These are phyloP conservation scores for Hericium coralloides DNA, from an alignment of 768 basidiomycete genomes.

Conservation along the genomic window DNA sequence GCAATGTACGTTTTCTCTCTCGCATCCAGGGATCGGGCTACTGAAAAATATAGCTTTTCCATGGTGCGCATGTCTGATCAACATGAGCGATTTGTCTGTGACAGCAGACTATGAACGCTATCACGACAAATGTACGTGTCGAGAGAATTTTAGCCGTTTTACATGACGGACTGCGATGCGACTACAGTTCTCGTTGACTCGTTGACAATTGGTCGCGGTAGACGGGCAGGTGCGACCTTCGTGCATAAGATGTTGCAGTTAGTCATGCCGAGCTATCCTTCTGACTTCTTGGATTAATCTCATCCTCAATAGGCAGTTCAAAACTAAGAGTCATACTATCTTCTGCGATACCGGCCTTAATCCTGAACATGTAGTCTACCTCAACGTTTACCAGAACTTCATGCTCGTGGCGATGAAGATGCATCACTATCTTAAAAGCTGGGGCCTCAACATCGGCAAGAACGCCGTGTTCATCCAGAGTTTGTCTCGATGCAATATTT, in stretches of 20 bases:
- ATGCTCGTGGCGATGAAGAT: constrained; percentile 79
- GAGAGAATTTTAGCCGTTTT: too few relatives aligned
- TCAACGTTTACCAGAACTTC: constrained; percentile 86
- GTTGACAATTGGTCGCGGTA: constrained; percentile 60
- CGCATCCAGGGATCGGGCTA: neutral
- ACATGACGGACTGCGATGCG: neutral
- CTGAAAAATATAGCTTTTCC: constrained; percentile 55
- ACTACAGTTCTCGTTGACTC: constrained; percentile 53
- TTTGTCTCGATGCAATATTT: constrained; percentile 22
- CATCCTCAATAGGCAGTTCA: constrained; percentile 46
- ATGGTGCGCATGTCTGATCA: constrained; percentile 86
- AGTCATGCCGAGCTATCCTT: constrained; percentile 16
- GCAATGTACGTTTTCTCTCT: constrained; percentile 24
- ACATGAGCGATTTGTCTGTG: constrained; percentile 70
- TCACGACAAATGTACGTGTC: constrained; percentile 42
- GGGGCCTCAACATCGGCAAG: constrained; percentile 37
- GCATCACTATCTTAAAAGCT: constrained; percentile 67
- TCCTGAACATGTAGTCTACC: constrained; percentile 45
- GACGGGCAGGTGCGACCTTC: constrained; percentile 58
- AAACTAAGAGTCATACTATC: constrained; percentile 68
- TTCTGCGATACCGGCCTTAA: constrained; percentile 74
- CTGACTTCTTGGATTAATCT: neutral
- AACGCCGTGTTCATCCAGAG: constrained; percentile 46
- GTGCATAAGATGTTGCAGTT: constrained; percentile 68
- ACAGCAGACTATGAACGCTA: constrained; percentile 73